These are phyloP conservation scores for Phytophthora megakarya DNA, from an alignment of 352 stramenopile species.

Conservation along the genomic window DNA sequence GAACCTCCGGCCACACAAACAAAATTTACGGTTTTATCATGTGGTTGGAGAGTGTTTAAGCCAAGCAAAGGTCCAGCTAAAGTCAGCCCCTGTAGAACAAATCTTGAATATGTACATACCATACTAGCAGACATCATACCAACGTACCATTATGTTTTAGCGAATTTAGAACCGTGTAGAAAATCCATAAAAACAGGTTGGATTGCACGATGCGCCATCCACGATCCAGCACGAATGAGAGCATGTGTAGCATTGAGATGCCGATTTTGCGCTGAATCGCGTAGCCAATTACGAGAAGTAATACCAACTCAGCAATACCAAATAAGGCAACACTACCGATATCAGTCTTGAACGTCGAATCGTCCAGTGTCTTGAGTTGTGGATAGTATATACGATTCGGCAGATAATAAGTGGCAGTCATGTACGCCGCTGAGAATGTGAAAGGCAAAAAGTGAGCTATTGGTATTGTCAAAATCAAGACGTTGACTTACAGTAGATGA, in stretches of 20 bases:
- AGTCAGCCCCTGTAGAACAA: not conserved
- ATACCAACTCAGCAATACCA: not conserved
- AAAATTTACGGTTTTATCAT: too few species aligned
- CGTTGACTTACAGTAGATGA: conserved; percentile 8
- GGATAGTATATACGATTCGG: conserved; percentile 10
- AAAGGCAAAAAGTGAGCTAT: not conserved
- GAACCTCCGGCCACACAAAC: too few species aligned
- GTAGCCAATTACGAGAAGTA: conserved; percentile 1
- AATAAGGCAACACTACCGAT: not conserved
- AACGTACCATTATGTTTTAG: conserved; percentile 10
- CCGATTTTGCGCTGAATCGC: conserved; percentile 3
- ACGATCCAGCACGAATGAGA: conserved; percentile 6
- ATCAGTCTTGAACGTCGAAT: not conserved
- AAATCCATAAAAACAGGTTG: conserved; percentile 16
- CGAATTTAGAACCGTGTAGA: conserved; percentile 16
- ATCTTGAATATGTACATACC: too few species aligned
- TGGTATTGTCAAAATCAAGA: not conserved
- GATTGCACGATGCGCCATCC: conserved; percentile 13
- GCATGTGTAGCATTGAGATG: conserved; percentile 2
- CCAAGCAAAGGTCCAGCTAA: conserved; percentile 14
- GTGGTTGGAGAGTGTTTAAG: too few species aligned
- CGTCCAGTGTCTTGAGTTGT: not conserved
- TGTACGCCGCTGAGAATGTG: conserved; percentile 1
- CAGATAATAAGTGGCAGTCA: not conserved
- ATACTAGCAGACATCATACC: too few species aligned